Evolutionary conservation across 352 stramenopile genomes (phyloP).

Genomic region (Pythium periplocum): DNA sequence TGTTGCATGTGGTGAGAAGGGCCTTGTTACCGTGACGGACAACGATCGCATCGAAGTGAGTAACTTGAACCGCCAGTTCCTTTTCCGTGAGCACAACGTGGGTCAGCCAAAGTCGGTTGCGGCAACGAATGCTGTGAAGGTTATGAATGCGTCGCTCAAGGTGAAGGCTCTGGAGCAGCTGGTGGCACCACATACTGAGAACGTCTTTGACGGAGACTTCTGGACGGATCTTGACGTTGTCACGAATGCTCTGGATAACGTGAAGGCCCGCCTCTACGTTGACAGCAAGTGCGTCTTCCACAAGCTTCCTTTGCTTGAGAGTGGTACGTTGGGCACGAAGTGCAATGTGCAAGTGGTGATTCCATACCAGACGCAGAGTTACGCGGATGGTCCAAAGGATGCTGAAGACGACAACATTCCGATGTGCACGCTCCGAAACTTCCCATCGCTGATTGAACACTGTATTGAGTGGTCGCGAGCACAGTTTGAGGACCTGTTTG

Average conservation of each 20-base stretch:
- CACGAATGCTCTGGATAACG: constrained; percentile 99
- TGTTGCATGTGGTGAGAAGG: constrained; percentile 67
- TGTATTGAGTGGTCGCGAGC: constrained; percentile 98
- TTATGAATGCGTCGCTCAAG: constrained; percentile 74
- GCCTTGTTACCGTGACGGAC: constrained; percentile 77
- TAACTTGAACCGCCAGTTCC: constrained; percentile 84
- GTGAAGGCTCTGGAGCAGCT: constrained; percentile 81
- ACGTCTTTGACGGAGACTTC: constrained; percentile 77
- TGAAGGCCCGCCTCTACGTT: constrained; percentile 97
- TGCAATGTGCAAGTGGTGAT: constrained; percentile 94
- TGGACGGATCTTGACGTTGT: constrained; percentile 90
- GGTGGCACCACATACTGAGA: constrained; percentile 75
- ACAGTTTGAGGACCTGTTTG: constrained; percentile 83
- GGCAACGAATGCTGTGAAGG: constrained; percentile 61
- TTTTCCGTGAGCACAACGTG: constrained; percentile 85
- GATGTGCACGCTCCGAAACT: constrained; percentile 99
- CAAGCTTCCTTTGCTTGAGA: constrained; percentile 95
- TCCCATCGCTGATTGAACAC: constrained; percentile 94
- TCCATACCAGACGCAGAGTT: constrained; percentile 90
- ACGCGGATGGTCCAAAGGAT: constrained; percentile 94
- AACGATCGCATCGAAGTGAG: constrained; percentile 88
- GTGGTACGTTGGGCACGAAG: constrained; percentile 98
- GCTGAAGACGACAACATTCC: constrained; percentile 98
- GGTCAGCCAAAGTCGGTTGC: constrained; percentile 81
- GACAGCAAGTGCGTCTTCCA: constrained; percentile 98